Conservation (phyloP, 164 flowering plant genomes). For the Echeveria elegans region DNA sequence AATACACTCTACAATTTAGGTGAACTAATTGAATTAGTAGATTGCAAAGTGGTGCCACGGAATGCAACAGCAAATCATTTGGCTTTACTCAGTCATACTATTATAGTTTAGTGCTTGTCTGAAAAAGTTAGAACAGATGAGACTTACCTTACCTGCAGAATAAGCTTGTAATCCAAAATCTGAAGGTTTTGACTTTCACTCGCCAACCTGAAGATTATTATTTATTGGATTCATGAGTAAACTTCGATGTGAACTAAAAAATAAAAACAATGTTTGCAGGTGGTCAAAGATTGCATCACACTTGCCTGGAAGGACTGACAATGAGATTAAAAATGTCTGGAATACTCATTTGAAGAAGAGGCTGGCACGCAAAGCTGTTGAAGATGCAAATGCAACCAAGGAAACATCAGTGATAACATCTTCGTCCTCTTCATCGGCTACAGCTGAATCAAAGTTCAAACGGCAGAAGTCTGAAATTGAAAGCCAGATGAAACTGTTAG, state of each 20-base stretch:
- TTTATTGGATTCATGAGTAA: neutral
- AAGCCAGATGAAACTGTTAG: neutral
- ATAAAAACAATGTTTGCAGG: constrained; percentile 20
- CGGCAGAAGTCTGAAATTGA: constrained; percentile 4
- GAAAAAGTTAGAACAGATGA: neutral
- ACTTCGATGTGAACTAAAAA: neutral
- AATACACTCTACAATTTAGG: neutral
- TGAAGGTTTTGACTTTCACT: neutral
- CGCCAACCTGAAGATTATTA: neutral
- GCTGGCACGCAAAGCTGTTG: constrained; percentile 8
- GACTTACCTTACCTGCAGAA: neutral
- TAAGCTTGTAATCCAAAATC: neutral
- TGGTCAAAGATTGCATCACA: constrained; percentile 77
- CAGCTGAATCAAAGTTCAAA: constrained; percentile 9
- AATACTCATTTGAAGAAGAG: constrained; percentile 70
- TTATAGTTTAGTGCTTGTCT: neutral
- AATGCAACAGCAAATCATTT: neutral
- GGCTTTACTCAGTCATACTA: neutral
- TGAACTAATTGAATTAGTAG: neutral
- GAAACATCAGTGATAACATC: constrained; percentile 12
- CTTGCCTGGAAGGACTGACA: constrained; percentile 81
- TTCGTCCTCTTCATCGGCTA: constrained; percentile 19
- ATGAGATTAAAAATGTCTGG: constrained; percentile 84
- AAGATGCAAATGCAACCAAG: constrained; percentile 2
- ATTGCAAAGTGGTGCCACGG: neutral